Conservation (phyloP, 305 asterid genomes). For the Galium porrigens region DNA sequence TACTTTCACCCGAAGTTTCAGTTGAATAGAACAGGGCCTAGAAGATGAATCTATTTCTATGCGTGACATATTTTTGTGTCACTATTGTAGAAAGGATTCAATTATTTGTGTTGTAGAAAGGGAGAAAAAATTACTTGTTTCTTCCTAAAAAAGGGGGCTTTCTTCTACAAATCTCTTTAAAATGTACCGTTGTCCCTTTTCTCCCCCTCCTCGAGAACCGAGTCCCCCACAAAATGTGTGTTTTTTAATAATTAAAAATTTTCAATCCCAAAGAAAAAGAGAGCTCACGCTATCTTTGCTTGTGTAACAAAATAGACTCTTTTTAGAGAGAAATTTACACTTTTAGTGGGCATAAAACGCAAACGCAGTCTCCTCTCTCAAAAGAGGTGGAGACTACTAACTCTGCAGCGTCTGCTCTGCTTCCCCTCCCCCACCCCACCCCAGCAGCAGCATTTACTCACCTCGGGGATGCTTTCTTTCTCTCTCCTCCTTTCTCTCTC, state of each 20-base stretch:
- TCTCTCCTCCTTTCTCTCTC: neutral
- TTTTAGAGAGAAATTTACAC: neutral
- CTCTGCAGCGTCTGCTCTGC: conserved; percentile 3
- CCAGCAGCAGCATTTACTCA: neutral
- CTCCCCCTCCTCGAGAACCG: neutral
- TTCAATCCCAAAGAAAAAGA: neutral
- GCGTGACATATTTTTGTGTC: too few species aligned
- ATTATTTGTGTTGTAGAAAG: too few species aligned
- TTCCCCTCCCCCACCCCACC: neutral
- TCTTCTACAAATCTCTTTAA: neutral
- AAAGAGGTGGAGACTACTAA: neutral
- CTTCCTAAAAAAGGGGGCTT: too few species aligned
- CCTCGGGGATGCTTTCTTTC: neutral
- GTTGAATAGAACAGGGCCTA: too few species aligned
- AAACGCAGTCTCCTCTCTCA: neutral
- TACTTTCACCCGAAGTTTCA: too few species aligned
- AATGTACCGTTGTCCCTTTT: neutral
- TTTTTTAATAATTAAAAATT: neutral
- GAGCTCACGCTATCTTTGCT: neutral
- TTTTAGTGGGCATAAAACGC: conserved; percentile 3
- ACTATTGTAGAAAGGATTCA: too few species aligned
- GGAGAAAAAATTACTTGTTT: too few species aligned
- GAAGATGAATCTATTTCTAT: too few species aligned
- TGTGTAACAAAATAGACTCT: neutral
- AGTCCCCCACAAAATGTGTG: neutral